These are phyloP conservation scores for Lodderomyces margitis DNA, from an alignment of 1,139 yeast species.

Conservation along the genomic window DNA sequence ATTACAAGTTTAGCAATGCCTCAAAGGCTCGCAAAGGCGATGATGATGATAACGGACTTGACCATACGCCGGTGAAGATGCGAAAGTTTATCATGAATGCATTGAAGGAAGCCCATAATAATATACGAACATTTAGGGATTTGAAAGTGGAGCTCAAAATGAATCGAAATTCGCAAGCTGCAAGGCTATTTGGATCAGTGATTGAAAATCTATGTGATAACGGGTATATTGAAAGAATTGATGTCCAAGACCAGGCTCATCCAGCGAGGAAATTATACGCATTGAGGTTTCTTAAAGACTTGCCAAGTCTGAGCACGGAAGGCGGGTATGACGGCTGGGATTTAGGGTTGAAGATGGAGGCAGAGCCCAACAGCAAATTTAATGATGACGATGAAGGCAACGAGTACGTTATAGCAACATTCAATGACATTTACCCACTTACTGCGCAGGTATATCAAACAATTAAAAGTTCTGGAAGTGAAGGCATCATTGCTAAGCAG, in stretches of 20 bases:
- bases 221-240: conserved; percentile 57
- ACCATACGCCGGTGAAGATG: conserved; percentile 32
- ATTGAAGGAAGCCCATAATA: conserved; percentile 64
- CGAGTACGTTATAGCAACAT: conserved; percentile 11
- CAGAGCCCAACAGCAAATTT: conserved; percentile 12
- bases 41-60: conserved; percentile 31
- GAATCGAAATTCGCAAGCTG: conserved; percentile 41
- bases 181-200: conserved; percentile 52
- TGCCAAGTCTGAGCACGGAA: conserved; percentile 32
- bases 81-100: conserved; percentile 47
- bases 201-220: conserved; percentile 49
- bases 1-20: conserved; percentile 35
- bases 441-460: conserved; percentile 59
- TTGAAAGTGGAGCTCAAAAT: conserved; percentile 61
- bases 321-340: conserved; percentile 8
- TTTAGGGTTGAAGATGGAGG: conserved; percentile 6
- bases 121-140: conserved; percentile 65
- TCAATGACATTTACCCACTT: conserved; percentile 59
- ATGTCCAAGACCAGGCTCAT: conserved; percentile 15
- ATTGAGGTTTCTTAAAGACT: conserved; percentile 56
- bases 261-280: conserved; percentile 47
- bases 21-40: conserved; percentile 17
- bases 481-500: conserved; percentile 60
- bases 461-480: conserved; percentile 34
- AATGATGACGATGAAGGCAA: conserved; percentile 17